A percentile compares a stretch with the other conserved stretches of the same genome.
These are phyloP conservation scores for Circinella umbellata DNA, from an alignment of 371 early-diverging fungal genomes.

Conservation along the genomic window DNA sequence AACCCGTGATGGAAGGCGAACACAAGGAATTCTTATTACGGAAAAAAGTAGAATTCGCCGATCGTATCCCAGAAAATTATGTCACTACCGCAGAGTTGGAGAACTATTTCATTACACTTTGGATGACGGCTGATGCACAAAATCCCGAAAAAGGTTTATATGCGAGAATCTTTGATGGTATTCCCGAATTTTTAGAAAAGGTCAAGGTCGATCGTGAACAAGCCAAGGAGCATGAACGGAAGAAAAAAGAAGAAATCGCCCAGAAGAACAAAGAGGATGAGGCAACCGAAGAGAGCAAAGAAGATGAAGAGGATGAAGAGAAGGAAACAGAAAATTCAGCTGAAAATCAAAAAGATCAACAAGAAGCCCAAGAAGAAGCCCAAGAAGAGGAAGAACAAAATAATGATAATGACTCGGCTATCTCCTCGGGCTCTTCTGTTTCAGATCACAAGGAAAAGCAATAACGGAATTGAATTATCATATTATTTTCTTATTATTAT, in stretches of 20 bases:
- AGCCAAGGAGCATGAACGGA: conserved; percentile 20
- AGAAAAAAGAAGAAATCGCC: not conserved
- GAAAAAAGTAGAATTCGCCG: conserved; percentile 17
- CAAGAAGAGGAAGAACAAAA: not conserved
- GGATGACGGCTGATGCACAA: conserved; percentile 27
- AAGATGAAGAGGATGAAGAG: not conserved
- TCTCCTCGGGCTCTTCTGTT: not conserved
- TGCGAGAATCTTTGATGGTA: conserved; percentile 17
- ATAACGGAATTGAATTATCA: too few species aligned
- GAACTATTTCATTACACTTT: conserved; percentile 33
- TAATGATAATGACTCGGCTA: not conserved
- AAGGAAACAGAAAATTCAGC: too few species aligned
- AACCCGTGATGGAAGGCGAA: conserved; percentile 18
- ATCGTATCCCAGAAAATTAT: conserved; percentile 33
- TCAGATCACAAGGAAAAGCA: not conserved
- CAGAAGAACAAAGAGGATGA: not conserved
- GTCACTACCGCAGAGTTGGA: conserved; percentile 60
- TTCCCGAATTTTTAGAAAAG: conserved; percentile 24
- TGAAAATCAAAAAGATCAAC: not conserved
- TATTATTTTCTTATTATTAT: too few species aligned
- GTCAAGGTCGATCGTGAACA: conserved; percentile 25
- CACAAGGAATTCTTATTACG: conserved; percentile 10
- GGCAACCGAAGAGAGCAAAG: not conserved
- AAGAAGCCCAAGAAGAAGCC: not conserved
- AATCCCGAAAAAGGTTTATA: conserved; percentile 16